Base-by-base conservation (phyloP, 164 flowering plant genomes). In the Protea cynaroides region DNA sequence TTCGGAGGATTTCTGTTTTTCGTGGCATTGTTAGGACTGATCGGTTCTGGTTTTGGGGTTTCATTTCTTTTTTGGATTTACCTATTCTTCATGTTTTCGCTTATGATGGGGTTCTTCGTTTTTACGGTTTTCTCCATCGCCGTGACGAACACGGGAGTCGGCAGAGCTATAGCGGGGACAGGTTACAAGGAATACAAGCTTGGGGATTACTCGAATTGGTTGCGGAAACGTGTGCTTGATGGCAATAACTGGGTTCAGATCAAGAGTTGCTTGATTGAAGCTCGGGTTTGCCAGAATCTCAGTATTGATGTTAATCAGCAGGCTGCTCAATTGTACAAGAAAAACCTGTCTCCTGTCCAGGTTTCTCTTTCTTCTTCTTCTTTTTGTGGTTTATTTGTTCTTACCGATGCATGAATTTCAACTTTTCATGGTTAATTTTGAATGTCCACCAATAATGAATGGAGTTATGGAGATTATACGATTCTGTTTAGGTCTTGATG, bases 161-260 rank as follows among this genome's bases (percentile, higher is more conserved):
- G 88, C 0, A 38, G 66, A 23, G 74, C 53, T 4, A 49, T 84
- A 0, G 76, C 83, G 0, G 73, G 75, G n/a, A 52, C 25, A 56
- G 89, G 84, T 4, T 73, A 40, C 51, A 71, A 74, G 68, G 81
- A 76, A 57, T 72, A 79, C 43, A 66, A 70, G 61, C 71, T 83
- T 4, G 85, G 81, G 3, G 90, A 88, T 69, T 86, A 83, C 61
- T 78, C 88, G 5, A 56, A 83, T 51, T 88, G 89, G 88, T 56
- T 88, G 73, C 80, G 78, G 64, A 74, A 71, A 7, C 65, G 79
- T 44, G 81, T 83, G 0, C 68, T 67, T 10, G 74, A 78, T 65
- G 80, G 37, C 1, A 13, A 66, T 10, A 74, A 83, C 10, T 90
- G 97, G 94, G 65, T 52, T 8, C 51, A 53, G 17, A 71, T 88